phyloP scores from a whole-genome alignment of 495 filamentous ascomycete genomes.

The Parachaetomium inaequale region DNA sequence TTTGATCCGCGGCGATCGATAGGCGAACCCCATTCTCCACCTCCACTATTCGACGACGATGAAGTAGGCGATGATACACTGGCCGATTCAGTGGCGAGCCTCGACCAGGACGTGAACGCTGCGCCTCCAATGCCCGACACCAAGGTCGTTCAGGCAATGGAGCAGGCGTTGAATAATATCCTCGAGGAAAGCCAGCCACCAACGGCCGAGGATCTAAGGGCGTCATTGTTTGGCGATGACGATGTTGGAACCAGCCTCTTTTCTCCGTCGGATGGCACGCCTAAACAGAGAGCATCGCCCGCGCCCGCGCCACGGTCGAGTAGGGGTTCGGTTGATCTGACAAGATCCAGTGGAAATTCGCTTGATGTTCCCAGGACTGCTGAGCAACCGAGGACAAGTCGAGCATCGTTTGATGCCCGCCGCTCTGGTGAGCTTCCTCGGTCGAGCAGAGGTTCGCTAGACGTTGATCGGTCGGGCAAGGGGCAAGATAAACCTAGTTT shows the following conservation, averaged over 20 bases:
- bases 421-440: slow-evolving; percentile 19
- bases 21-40: slow-evolving; percentile 41
- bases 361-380: background rate
- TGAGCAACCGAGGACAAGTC: slow-evolving; percentile 29
- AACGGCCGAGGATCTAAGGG: slow-evolving; percentile 59
- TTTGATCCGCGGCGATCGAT: slow-evolving; percentile 45
- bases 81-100: slow-evolving; percentile 50
- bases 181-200: slow-evolving; percentile 67
- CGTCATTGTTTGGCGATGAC: slow-evolving; percentile 52
- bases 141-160: slow-evolving; percentile 83
- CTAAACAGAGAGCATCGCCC: slow-evolving; percentile 25
- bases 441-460: slow-evolving; percentile 53
- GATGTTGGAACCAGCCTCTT: slow-evolving; percentile 48
- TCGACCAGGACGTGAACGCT: slow-evolving; percentile 43
- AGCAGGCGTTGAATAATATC: slow-evolving; percentile 90
- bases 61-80: slow-evolving; percentile 50
- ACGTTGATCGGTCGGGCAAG: slow-evolving; percentile 44
- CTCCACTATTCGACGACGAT: slow-evolving; percentile 55
- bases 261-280: slow-evolving; percentile 46
- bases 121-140: slow-evolving; percentile 46
- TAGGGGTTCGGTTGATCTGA: slow-evolving; percentile 56
- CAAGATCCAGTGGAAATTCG: slow-evolving; percentile 4
- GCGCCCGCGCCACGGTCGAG: slow-evolving; percentile 27
- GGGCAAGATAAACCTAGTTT: slow-evolving; percentile 75
- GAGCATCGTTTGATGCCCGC: slow-evolving; percentile 54